These are phyloP conservation scores for Marasmius fiardii DNA, from an alignment of 1,284 basidiomycete species.

Conservation along the genomic window DNA sequence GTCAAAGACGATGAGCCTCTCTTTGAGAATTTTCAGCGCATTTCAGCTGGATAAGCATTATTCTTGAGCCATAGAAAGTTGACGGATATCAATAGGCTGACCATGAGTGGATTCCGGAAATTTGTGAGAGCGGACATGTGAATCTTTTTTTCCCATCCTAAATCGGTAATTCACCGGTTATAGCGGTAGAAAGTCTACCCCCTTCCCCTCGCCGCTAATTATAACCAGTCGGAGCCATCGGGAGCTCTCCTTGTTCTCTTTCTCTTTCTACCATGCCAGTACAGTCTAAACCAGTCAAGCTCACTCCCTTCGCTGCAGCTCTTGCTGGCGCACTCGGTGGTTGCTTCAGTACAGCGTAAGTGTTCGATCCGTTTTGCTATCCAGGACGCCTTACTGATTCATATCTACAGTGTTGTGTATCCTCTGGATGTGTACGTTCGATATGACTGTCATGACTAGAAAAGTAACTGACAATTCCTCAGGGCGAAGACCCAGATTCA, in stretches of 20 bases:
- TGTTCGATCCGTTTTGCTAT: slow-evolving; percentile 18
- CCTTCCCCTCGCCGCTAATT: not conserved
- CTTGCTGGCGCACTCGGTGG: slow-evolving; percentile 94
- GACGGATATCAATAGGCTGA: too few relatives aligned
- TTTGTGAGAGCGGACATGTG: not conserved
- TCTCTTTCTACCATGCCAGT: slow-evolving; percentile 39
- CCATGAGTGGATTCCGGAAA: too few relatives aligned
- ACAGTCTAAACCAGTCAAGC: slow-evolving; percentile 57
- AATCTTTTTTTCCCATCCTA: not conserved
- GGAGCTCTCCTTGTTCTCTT: slow-evolving; percentile 5
- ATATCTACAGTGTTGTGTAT: slow-evolving; percentile 76
- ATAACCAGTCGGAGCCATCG: not conserved
- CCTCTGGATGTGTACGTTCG: slow-evolving; percentile 86
- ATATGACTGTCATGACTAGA: slow-evolving; percentile 6
- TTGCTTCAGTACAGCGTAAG: slow-evolving; percentile 90
- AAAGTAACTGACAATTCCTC: slow-evolving; percentile 1
- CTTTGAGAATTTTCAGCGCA: too few relatives aligned
- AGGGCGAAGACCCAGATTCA: slow-evolving; percentile 97
- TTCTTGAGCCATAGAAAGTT: too few relatives aligned
- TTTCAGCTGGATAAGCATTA: too few relatives aligned
- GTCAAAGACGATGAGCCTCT: too few relatives aligned
- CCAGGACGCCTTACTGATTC: slow-evolving; percentile 15
- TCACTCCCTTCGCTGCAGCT: slow-evolving; percentile 92
- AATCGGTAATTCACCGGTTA: not conserved
- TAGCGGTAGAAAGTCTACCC: slow-evolving; percentile 1